Conservation (phyloP, 441 rosid species). For the Bruguiera hainesii region DNA sequence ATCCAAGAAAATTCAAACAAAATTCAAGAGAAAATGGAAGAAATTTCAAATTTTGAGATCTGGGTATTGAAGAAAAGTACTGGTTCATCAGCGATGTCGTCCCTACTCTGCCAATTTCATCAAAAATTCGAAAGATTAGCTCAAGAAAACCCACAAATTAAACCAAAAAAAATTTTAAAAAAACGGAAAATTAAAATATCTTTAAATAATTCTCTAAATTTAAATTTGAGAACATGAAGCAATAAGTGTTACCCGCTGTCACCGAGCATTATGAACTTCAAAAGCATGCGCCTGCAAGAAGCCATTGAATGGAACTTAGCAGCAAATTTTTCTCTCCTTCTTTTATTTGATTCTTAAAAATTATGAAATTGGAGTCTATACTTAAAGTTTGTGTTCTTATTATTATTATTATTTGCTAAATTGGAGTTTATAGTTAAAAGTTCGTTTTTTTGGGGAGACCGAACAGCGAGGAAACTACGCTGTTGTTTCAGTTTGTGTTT, state of each 20-base stretch:
- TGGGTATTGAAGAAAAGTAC: constrained; percentile 37
- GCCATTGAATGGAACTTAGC: constrained; percentile 40
- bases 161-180: constrained; percentile 5
- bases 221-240: neutral
- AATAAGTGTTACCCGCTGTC: constrained; percentile 61
- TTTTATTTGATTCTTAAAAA: too few species aligned
- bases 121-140: neutral
- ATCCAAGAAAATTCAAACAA: neutral
- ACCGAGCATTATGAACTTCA: constrained; percentile 88
- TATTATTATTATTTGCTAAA: too few species aligned
- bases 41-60: constrained; percentile 21
- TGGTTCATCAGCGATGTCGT: constrained; percentile 90
- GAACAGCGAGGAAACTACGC: too few species aligned
- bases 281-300: constrained; percentile 77
- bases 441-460: too few species aligned
- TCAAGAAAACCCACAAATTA: neutral
- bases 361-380: too few species aligned
- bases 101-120: constrained; percentile 54
- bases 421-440: too few species aligned
- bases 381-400: too few species aligned
- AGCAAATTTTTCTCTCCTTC: neutral
- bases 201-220: neutral
- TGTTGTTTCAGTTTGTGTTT: too few species aligned
- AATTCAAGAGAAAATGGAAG: neutral
- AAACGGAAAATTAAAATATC: neutral